phyloP scores from a whole-genome alignment of 805 yeast genomes.

The Candida sphagnicola region DNA sequence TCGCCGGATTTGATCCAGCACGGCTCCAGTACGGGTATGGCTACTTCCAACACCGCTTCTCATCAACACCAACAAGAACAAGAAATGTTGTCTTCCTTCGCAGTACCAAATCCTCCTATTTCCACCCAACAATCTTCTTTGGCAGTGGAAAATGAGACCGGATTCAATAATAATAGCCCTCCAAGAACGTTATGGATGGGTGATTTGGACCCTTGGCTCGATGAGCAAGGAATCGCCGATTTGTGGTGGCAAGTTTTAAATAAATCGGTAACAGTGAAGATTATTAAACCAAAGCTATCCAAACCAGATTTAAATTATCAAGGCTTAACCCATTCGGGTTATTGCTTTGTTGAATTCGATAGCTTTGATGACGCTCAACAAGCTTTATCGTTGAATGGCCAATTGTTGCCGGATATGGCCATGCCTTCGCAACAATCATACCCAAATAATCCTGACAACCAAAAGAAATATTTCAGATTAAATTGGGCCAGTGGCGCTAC shows the following conservation, averaged over 20 bases:
- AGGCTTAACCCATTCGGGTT: slow-evolving; percentile 47
- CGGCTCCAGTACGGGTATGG: slow-evolving; percentile 8
- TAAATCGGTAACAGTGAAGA: slow-evolving; percentile 59
- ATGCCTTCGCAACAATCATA: slow-evolving; percentile 40
- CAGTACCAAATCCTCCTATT: slow-evolving; percentile 40
- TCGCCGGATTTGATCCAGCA: neutral
- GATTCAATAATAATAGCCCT: slow-evolving; percentile 20
- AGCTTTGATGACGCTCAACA: slow-evolving; percentile 64
- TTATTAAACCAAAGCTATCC: slow-evolving; percentile 46
- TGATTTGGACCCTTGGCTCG: slow-evolving; percentile 76
- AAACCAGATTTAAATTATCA: slow-evolving; percentile 19
- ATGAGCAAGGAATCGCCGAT: slow-evolving; percentile 51
- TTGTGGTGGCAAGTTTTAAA: slow-evolving; percentile 58
- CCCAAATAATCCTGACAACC: slow-evolving; percentile 41
- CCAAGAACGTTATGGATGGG: slow-evolving; percentile 89
- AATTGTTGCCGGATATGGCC: slow-evolving; percentile 55
- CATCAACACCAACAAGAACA: slow-evolving; percentile 43
- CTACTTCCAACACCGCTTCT: slow-evolving; percentile 30
- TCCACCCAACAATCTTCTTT: slow-evolving; percentile 33
- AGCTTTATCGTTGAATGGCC: slow-evolving; percentile 65
- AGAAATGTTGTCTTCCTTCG: slow-evolving; percentile 33
- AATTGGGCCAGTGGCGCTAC: slow-evolving; percentile 89
- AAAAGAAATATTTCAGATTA: slow-evolving; percentile 62
- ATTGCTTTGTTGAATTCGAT: slow-evolving; percentile 76
- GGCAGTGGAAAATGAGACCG: slow-evolving; percentile 18